A percentile compares a stretch with the other conserved stretches of the same genome.
Conservation (phyloP, 768 basidiomycete genomes). For the Dentipellis sp. region DNA sequence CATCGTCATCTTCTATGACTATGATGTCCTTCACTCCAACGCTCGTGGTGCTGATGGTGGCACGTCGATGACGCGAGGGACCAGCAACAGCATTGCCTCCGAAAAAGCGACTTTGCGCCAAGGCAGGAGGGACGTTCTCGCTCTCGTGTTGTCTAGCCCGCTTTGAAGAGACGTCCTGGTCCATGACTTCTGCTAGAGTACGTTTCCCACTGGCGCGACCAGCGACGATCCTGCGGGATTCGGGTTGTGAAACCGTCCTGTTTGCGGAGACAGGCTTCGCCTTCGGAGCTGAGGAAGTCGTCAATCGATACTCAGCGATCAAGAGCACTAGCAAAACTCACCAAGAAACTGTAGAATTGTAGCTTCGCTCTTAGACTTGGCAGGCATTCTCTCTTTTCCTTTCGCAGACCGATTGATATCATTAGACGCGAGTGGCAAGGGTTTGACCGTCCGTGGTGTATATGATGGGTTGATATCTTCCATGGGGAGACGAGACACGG, state of each 20-base stretch:
- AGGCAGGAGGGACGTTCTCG: conserved; percentile 28
- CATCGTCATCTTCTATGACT: conserved; percentile 28
- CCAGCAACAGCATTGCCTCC: not conserved
- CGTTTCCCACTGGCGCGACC: conserved; percentile 72
- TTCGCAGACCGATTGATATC: conserved; percentile 14
- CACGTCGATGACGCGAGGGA: not conserved
- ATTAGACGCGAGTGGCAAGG: conserved; percentile 21
- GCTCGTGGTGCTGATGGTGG: conserved; percentile 17
- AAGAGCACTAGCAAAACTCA: conserved; percentile 23
- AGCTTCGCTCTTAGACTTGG: conserved; percentile 22
- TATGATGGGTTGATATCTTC: conserved; percentile 69
- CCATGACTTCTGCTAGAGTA: conserved; percentile 62
- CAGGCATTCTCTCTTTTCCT: conserved; percentile 36
- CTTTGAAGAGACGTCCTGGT: conserved; percentile 47
- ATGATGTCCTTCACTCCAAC: conserved; percentile 20
- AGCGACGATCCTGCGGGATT: conserved; percentile 14
- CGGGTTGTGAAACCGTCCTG: conserved; percentile 7
- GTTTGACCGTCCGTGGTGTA: conserved; percentile 42
- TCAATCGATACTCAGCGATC: not conserved
- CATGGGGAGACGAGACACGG: conserved; percentile 60
- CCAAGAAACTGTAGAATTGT: conserved; percentile 56
- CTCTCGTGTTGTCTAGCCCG: conserved; percentile 22
- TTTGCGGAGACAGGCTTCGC: not conserved
- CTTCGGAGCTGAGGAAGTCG: conserved; percentile 7
- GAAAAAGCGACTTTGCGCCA: conserved; percentile 14